Evolutionary conservation across 169 alveolate genomes (phyloP), one percentile per base, ranked within the genome.

Genomic region (Ichthyophthirius multifiliis): DNA sequence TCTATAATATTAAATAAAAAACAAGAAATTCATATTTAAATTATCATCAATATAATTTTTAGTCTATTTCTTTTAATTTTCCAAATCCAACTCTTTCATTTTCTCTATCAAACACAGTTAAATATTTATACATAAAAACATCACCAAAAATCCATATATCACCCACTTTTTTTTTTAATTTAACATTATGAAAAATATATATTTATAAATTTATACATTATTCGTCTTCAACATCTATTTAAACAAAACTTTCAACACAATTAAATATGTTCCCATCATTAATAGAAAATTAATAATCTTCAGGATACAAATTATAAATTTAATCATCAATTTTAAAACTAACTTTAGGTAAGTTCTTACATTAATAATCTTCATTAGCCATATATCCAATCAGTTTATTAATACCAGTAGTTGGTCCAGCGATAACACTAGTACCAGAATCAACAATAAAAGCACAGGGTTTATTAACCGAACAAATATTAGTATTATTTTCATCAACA

Each of bases 401-500:
- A 9, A 88, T 65, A 41, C 46, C 82, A 7, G 65, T 43, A 13
- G 78, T 18, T 9, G 92, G 92, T 6, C 92, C 94, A 27, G 92
- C 83, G 1, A 91, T 27, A 34, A 91, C 44, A 32, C 91, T 67
- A 16, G 96, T 89, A n/a, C 96, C 96, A 35, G 94, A 77, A 44
- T 92, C 96, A 9, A 92, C 78, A 30, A 89, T 90, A 4, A 83
- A 89, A 55, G 76, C 85, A 31, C 90, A 86, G n/a, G 74, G 39
- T 9, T 74, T 63, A 9, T 71, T 65, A 16, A 32, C 34, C 20
- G 82, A 7, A 39, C 91, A 88, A 4, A 87, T 43, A 30, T 65
- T 75, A 12, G 65, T n/a, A 45, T 84, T 82, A 43, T 76, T 84
- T 2, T 62, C 86, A 9, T 75, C 83, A 30, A 87, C 75, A 31